Evolutionary conservation across 2,329 filamentous ascomycete genomes (phyloP).

Genomic region (Clarireedia homoeocarpa): DNA sequence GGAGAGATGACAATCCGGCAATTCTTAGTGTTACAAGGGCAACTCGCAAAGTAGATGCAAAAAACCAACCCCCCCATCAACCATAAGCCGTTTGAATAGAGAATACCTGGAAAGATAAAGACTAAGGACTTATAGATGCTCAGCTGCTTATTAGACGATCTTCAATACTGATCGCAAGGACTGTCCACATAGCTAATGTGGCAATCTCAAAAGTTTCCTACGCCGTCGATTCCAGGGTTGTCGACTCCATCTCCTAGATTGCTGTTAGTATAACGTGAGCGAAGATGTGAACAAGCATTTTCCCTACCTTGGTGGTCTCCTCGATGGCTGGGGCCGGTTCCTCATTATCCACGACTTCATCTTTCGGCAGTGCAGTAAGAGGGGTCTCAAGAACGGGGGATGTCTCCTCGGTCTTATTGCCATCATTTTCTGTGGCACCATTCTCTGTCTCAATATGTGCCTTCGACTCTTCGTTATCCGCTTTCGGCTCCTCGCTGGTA

Average conservation of each 20-base stretch:
- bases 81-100: neutral
- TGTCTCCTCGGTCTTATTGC: conserved; percentile 35
- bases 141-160: conserved; percentile 5
- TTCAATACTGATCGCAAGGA: neutral
- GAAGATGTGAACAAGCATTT: neutral
- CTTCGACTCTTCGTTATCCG: conserved; percentile 24
- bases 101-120: neutral
- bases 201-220: conserved; percentile 9
- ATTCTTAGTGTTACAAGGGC: conserved; percentile 28
- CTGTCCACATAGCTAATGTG: neutral
- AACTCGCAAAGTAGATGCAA: conserved; percentile 19
- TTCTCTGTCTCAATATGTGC: conserved; percentile 24
- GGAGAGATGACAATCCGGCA: conserved; percentile 16
- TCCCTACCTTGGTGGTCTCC: conserved; percentile 19
- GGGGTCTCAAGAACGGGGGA: conserved; percentile 30
- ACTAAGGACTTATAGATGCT: neutral
- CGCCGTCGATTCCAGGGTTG: conserved; percentile 18
- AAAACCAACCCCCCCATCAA: conserved; percentile 1
- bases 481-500: conserved; percentile 34
- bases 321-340: conserved; percentile 17
- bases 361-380: conserved; percentile 13
- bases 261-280: neutral
- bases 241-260: conserved; percentile 15
- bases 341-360: conserved; percentile 26
- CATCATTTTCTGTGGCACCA: conserved; percentile 25